phyloP scores from a whole-genome alignment of 2,329 filamentous ascomycete genomes.

The Penicillium sp. region DNA sequence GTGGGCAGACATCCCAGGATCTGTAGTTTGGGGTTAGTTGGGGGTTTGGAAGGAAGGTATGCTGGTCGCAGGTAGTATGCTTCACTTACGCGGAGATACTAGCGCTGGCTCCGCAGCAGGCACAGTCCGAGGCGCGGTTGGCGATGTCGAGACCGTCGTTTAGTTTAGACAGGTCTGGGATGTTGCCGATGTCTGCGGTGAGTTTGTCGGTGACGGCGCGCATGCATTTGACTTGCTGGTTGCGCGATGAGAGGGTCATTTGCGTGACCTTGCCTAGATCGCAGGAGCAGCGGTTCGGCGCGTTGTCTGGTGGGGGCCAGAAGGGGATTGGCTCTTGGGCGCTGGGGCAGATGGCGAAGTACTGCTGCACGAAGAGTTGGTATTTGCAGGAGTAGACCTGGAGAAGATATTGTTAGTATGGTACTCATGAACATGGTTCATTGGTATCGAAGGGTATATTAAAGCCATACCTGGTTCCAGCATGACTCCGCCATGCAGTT shows the following conservation, averaged over 20 bases:
- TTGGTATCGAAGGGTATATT: background rate
- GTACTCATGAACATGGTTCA: background rate
- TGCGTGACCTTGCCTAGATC: constrained; percentile 27
- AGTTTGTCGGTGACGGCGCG: constrained; percentile 14
- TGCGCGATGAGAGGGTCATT: constrained; percentile 15
- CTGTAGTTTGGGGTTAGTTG: constrained; percentile 8
- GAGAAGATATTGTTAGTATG: background rate
- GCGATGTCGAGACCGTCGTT: constrained; percentile 19
- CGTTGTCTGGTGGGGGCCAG: constrained; percentile 31
- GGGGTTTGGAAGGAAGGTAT: background rate
- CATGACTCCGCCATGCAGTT: constrained; percentile 34
- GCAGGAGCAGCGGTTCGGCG: constrained; percentile 32
- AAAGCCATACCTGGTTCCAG: constrained; percentile 31
- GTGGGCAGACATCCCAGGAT: constrained; percentile 27
- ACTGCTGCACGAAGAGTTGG: constrained; percentile 32
- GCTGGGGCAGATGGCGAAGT: constrained; percentile 26
- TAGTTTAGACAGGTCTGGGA: constrained; percentile 14
- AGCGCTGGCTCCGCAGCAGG: constrained; percentile 32
- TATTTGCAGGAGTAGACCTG: constrained; percentile 36
- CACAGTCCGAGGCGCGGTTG: constrained; percentile 23
- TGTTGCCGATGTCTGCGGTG: constrained; percentile 1
- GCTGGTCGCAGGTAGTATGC: too few relatives aligned
- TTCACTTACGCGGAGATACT: constrained; percentile 28
- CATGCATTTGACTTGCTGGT: constrained; percentile 17
- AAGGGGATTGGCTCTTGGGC: constrained; percentile 31